Conservation (phyloP, 2,329 filamentous ascomycete species). For the Plectosphaerella cucumerina region DNA sequence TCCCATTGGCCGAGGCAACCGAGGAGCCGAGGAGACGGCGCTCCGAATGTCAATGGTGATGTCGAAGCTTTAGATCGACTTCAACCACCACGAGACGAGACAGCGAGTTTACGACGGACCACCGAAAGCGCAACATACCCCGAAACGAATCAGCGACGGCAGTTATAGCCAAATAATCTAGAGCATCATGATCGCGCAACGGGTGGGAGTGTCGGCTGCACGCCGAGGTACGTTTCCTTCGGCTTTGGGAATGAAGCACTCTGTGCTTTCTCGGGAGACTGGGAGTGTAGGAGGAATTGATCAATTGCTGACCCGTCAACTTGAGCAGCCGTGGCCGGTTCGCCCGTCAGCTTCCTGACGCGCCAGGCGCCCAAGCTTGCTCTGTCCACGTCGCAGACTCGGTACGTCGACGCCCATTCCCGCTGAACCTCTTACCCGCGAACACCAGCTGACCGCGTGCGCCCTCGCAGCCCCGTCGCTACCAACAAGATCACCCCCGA, state of each 20-base stretch:
- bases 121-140: background rate
- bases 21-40: slow-evolving; percentile 36
- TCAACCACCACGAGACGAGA: slow-evolving; percentile 2
- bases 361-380: slow-evolving; percentile 42
- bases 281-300: background rate
- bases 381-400: slow-evolving; percentile 38
- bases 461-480: slow-evolving; percentile 43
- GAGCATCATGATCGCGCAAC: slow-evolving; percentile 49
- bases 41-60: slow-evolving; percentile 4
- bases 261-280: no score
- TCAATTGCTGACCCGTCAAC: slow-evolving; percentile 25
- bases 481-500: slow-evolving; percentile 52
- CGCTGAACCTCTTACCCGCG: no score
- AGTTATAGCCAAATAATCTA: background rate
- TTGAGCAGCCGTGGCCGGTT: slow-evolving; percentile 17
- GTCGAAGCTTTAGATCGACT: slow-evolving; percentile 7
- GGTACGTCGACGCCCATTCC: slow-evolving; percentile 29
- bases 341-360: slow-evolving; percentile 41
- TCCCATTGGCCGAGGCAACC: slow-evolving; percentile 37
- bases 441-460: slow-evolving; percentile 1
- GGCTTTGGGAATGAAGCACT: background rate
- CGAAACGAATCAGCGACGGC: background rate
- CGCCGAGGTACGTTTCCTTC: slow-evolving; percentile 47
- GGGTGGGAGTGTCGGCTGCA: slow-evolving; percentile 55
- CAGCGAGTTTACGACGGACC: background rate